Evolutionary conservation across 805 yeast genomes (phyloP), one percentile per base, ranked within the genome.

Genomic region (Ogataea zsoltii): DNA sequence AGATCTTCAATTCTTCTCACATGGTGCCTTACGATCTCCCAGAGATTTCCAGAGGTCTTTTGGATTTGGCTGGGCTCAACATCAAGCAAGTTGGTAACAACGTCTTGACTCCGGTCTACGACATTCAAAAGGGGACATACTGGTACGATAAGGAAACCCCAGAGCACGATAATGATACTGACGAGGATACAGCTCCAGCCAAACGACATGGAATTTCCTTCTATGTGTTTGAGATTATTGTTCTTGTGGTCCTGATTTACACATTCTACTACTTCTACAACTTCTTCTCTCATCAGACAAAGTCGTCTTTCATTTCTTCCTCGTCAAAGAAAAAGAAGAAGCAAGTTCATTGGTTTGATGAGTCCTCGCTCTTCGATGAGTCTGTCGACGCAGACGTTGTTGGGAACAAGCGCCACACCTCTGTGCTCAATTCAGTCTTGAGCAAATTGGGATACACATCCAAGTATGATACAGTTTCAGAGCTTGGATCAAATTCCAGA

Each of bases 11-110:
- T 55, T 80, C 96, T 0, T 85, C 96, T 3, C 98, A 94, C 61
- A 92, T 94, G 98, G 94, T 90, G 19, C 96, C 98, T 1, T 83
- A 78, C 53, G 97, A 91, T 62, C 68, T 79, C 42, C 86, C 94
- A 1, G 79, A 74, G 37, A 74, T 77, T 21, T 77, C 91, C 7
- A 73, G 90, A 53, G 88, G 89, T 14, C 66, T 91, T 49, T 67
- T 90, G 33, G 90, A 88, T 57, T 49, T 78, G 17, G 56, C 73
- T 21, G 54, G 66, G 1, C 64, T 65, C 0, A 68, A 71, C 44
- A 63, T 47, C 38, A 65, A 64, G 32, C 56, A 49, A 14, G 50
- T 53, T 14, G 55, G 57, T 0, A 49, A 41, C 32, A 42, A 46
- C 10, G 45, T 65, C 2, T 17, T 38, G 6, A 63, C 67, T 1